phyloP scores from a whole-genome alignment of 1,284 basidiomycete species.

The Sphaerobolus stellatus region DNA sequence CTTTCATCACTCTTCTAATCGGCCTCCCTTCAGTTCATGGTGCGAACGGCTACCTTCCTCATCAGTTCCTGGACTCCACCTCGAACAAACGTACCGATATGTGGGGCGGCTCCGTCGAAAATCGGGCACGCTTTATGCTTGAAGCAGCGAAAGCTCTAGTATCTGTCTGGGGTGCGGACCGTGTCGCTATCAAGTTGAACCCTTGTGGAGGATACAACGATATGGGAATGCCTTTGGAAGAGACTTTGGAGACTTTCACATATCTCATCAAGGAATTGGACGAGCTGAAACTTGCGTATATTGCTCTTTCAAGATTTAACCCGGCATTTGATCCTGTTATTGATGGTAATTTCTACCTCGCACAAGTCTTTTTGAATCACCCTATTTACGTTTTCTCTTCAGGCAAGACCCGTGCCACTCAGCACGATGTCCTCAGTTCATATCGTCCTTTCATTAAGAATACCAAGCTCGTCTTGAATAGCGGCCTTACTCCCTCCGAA shows the following conservation, averaged over 20 bases:
- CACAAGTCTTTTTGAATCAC: conserved; percentile 1
- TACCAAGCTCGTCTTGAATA: conserved; percentile 21
- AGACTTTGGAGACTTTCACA: conserved; percentile 40
- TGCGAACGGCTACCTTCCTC: conserved; percentile 51
- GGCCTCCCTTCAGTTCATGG: conserved; percentile 39
- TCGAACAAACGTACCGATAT: conserved; percentile 58
- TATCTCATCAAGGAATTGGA: conserved; percentile 40
- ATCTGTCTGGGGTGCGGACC: conserved; percentile 48
- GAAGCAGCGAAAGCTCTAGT: conserved; percentile 48
- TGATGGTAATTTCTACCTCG: conserved; percentile 29
- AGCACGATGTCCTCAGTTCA: conserved; percentile 27
- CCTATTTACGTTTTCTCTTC: neutral
- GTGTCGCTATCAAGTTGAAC: conserved; percentile 50
- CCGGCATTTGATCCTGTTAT: conserved; percentile 23
- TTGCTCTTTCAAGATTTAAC: conserved; percentile 34
- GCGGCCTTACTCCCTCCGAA: conserved; percentile 22
- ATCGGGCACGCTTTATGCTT: conserved; percentile 53
- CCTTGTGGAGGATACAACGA: conserved; percentile 52
- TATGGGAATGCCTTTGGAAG: conserved; percentile 43
- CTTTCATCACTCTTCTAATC: neutral
- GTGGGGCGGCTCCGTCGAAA: conserved; percentile 60
- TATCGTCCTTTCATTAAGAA: conserved; percentile 36
- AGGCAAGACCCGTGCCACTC: conserved; percentile 22
- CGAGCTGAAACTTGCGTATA: conserved; percentile 38
- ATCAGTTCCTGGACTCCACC: conserved; percentile 57